phyloP scores from a whole-genome alignment of 306 rosid species.

The Trifolium subterraneum region DNA sequence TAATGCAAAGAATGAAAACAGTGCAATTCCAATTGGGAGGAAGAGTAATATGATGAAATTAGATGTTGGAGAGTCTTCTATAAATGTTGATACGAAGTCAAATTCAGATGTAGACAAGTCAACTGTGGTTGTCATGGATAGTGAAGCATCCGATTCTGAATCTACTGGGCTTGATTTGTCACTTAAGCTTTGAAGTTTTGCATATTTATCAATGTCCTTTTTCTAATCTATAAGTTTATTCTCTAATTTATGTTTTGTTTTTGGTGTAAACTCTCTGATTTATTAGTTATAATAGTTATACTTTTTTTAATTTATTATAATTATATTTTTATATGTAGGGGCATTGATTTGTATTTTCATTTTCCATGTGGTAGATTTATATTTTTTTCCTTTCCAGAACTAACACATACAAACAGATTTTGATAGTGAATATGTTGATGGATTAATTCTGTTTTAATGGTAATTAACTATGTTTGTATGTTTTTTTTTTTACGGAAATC shows the following conservation, averaged over 20 bases:
- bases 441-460: no score
- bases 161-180: conserved; percentile 54
- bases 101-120: neutral
- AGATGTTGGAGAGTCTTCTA: neutral
- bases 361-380: no score
- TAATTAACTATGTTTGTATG: no score
- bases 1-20: neutral
- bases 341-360: no score
- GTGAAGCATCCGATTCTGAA: neutral
- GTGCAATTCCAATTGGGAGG: neutral
- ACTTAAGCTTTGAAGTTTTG: conserved; percentile 50
- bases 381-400: no score
- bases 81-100: neutral
- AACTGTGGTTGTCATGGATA: neutral
- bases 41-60: neutral
- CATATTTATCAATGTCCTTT: neutral
- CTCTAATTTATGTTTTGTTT: neutral
- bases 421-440: no score
- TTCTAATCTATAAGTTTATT: neutral
- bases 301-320: no score
- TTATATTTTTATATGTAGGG: no score
- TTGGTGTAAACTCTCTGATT: no score
- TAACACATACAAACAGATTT: no score
- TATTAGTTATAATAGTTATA: no score
- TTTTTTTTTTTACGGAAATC: no score